Conservation (phyloP, 306 rosid genomes). For the Dryas drummondii region DNA sequence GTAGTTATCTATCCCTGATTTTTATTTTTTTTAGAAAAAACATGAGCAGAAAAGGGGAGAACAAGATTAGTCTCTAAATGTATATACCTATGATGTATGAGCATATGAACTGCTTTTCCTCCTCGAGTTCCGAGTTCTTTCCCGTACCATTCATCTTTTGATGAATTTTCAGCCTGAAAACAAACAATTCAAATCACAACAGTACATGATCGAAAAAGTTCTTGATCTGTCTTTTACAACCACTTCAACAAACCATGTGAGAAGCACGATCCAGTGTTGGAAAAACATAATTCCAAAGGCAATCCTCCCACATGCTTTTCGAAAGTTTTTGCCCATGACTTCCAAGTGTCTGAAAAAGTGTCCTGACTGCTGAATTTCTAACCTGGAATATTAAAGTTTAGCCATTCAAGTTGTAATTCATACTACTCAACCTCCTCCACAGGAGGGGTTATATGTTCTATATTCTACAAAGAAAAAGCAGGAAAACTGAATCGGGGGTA, state of each 20-base stretch:
- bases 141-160: conserved; percentile 97
- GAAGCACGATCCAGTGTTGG: conserved; percentile 86
- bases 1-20: background rate
- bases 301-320: conserved; percentile 85
- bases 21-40: background rate
- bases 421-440: background rate
- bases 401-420: background rate
- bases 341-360: conserved; percentile 92
- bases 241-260: conserved; percentile 74
- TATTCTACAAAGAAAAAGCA: background rate
- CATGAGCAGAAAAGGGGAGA: background rate
- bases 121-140: conserved; percentile 99
- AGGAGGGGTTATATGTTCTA: background rate
- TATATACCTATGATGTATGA: conserved; percentile 91
- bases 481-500: background rate
- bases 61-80: conserved; percentile 16
- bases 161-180: conserved; percentile 88
- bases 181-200: conserved; percentile 24
- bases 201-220: conserved; percentile 17
- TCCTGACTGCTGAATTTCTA: conserved; percentile 90
- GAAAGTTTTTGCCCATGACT: conserved; percentile 94
- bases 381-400: conserved; percentile 54
- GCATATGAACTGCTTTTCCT: conserved; percentile 98
- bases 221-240: conserved; percentile 23
- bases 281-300: conserved; percentile 95